Base-by-base conservation (phyloP, 805 yeast genomes). In the Torulaspora quercuum region DNA sequence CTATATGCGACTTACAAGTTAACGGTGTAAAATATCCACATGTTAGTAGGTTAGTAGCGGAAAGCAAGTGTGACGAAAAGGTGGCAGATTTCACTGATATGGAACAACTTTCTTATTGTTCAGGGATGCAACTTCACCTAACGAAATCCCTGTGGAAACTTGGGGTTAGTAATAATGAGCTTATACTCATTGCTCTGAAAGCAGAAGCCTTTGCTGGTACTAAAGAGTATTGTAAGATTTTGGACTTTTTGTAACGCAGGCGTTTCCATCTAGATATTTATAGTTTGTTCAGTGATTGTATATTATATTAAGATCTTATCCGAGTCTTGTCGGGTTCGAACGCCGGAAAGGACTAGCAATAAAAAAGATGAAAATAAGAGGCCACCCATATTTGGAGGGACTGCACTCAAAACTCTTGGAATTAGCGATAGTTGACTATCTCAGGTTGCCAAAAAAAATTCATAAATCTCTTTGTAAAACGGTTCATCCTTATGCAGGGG, bases 401-500 rank as follows among this genome's bases (percentile, higher is more conserved):
- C n/a, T n/a, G n/a, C n/a, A n/a, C n/a, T n/a, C n/a, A n/a, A n/a
- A n/a, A n/a, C n/a, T n/a, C n/a, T n/a, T n/a, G n/a, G n/a, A n/a
- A n/a, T n/a, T n/a, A n/a, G n/a, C n/a, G n/a, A n/a, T n/a, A n/a
- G n/a, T n/a, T n/a, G n/a, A n/a, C n/a, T n/a, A n/a, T n/a, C n/a
- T n/a, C n/a, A n/a, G n/a, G n/a, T n/a, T n/a, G n/a, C 21, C 39
- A 73, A 83, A 87, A 86, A 85, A 85, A 82, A 80, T 73, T 68
- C 70, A 68, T 76, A 84, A 87, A 90, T 89, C 97, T 90, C 97
- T 90, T 90, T 90, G 97, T 87, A 88, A 82, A 89, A 96, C 97
- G 97, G 94, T 96, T 89, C 97, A 90, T 90, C 97, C 96, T 92
- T 92, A 92, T 90, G 97, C 97, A 90, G 96, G 97, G 97, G 96